Base-by-base conservation (phyloP, 208 protist species). In the Crithidia mellificae region DNA sequence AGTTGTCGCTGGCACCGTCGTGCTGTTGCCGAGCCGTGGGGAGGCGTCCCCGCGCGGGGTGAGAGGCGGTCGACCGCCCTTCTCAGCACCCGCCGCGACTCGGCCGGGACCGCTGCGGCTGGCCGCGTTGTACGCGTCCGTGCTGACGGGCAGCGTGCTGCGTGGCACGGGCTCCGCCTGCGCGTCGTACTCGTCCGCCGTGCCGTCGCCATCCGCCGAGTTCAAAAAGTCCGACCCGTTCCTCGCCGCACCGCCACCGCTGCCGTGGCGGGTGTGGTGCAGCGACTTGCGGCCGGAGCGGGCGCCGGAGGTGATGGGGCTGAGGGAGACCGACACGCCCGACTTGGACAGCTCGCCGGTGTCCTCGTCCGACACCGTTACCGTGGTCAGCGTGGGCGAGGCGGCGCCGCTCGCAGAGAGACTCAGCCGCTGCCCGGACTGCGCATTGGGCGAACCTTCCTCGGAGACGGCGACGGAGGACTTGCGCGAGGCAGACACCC, bases 361-460 rank as follows among this genome's bases (percentile, higher is more conserved):
- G 50, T 75, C 51, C n/a, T 65, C 61, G 61, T 72, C 74, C 9
- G 68, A 80, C 27, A 75, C 62, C 22, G 68, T 72, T 32, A 72
- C 53, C 47, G 43, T 68, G 34, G 68, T 75, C 24, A 66, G 32
- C 9, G 29, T 65, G 5, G 43, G 24, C 15, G 74, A 70, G 19
- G 38, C 54, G 9, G 11, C 63, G 2, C 14, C 55, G 29, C 36
- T n/a, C 2, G 24, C 39, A 14, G 44, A 29, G 46, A 34, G 39
- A 7, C 17, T 24, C 2, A 19, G 51, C 14, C 46, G 29, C 47
- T 50, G 27, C 29, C 6, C 22, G 7, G 57, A 5, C 27, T 53
- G 41, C 17, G n/a, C 19, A 44, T 51, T 20, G 9, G 17, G 44
- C 17, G 30, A 51, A 22, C 36, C 29, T 3, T 41, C 43, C 3